Conservation (phyloP, 805 yeast genomes). For the Starmera quercuum region DNA sequence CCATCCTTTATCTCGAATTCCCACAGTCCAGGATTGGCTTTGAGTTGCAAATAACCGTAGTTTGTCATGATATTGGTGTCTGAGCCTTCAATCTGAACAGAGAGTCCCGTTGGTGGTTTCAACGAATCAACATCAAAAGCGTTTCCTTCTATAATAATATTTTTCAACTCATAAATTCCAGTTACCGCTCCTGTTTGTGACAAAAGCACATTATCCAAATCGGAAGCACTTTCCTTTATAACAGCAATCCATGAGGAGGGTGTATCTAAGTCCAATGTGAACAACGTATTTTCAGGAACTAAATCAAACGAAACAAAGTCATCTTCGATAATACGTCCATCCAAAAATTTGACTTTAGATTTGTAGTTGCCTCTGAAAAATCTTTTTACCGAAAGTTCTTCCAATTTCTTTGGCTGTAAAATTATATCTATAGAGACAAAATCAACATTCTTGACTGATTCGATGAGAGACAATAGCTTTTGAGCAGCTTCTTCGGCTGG, state of each 20-base stretch:
- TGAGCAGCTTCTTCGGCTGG: slow-evolving; percentile 71
- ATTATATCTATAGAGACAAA: slow-evolving; percentile 47
- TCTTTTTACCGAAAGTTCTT: slow-evolving; percentile 44
- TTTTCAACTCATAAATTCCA: slow-evolving; percentile 44
- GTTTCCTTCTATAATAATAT: slow-evolving; percentile 65
- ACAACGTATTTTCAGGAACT: slow-evolving; percentile 45
- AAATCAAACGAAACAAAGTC: slow-evolving; percentile 29
- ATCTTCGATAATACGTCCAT: slow-evolving; percentile 19
- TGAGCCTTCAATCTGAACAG: slow-evolving; percentile 20
- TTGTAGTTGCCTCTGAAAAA: slow-evolving; percentile 46
- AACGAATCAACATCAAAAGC: slow-evolving; percentile 35
- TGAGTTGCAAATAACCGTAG: slow-evolving; percentile 78
- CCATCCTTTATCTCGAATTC: slow-evolving; percentile 38
- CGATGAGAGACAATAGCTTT: slow-evolving; percentile 40
- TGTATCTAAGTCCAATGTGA: slow-evolving; percentile 48
- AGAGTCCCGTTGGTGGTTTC: slow-evolving; percentile 14
- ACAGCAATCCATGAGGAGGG: slow-evolving; percentile 66
- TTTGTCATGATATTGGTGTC: slow-evolving; percentile 74
- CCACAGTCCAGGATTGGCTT: slow-evolving; percentile 68
- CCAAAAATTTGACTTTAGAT: slow-evolving; percentile 19
- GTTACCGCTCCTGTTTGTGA: slow-evolving; percentile 24
- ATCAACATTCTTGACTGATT: slow-evolving; percentile 34
- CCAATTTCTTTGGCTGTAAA: slow-evolving; percentile 46
- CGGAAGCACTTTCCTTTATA: slow-evolving; percentile 43
- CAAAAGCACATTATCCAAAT: slow-evolving; percentile 56